A percentile compares a stretch with the other conserved stretches of the same genome.
Conservation (phyloP, 2,329 filamentous ascomycete species). For the Fusarium sp. region DNA sequence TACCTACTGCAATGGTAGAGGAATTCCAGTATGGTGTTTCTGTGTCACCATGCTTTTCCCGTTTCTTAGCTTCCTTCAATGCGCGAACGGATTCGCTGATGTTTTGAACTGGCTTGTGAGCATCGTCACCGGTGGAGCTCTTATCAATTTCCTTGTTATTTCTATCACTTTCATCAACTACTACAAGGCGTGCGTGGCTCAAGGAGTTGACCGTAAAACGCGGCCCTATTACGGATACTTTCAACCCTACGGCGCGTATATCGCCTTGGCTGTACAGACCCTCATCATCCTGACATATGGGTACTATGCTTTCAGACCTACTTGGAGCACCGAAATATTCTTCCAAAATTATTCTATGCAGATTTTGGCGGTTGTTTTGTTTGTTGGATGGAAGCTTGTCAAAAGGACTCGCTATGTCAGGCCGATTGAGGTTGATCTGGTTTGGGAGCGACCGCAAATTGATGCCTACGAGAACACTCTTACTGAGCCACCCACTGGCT, state of each 20-base stretch:
- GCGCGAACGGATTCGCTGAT: conserved; percentile 57
- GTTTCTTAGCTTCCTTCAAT: conserved; percentile 61
- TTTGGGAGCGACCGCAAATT: conserved; percentile 68
- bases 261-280: conserved; percentile 56
- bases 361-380: conserved; percentile 64
- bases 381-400: conserved; percentile 70
- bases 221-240: conserved; percentile 64
- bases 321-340: conserved; percentile 60
- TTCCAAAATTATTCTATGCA: conserved; percentile 67
- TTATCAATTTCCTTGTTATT: conserved; percentile 70
- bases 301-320: conserved; percentile 61
- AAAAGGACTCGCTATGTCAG: conserved; percentile 66
- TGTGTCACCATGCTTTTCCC: conserved; percentile 63
- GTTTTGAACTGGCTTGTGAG: conserved; percentile 64
- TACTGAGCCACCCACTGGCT: conserved; percentile 59
- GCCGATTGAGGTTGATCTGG: conserved; percentile 66
- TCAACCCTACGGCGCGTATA: conserved; percentile 53
- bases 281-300: conserved; percentile 63
- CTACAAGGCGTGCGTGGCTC: conserved; percentile 63
- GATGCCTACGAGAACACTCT: conserved; percentile 68
- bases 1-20: conserved; percentile 67
- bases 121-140: conserved; percentile 64
- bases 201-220: conserved; percentile 61
- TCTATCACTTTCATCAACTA: conserved; percentile 58
- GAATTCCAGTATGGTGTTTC: conserved; percentile 70